Base-by-base conservation (phyloP, 2,329 filamentous ascomycete species). In the Alternaria dauci region DNA sequence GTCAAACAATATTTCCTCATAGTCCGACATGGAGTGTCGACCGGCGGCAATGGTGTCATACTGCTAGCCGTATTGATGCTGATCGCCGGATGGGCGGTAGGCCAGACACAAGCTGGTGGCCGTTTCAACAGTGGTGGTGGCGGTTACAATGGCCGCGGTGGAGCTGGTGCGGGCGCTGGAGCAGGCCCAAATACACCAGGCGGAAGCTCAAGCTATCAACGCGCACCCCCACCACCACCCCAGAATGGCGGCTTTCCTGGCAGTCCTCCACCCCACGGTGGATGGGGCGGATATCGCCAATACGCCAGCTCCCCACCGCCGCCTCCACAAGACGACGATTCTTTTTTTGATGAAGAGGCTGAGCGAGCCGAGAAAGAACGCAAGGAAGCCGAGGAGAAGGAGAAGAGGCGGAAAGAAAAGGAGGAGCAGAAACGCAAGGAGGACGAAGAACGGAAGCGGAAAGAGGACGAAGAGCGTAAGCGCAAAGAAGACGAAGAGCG, bases 1-100 rank as follows among this genome's bases (percentile, higher is more conserved):
- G 83, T 94, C 66, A 88, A 87, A 70, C 81, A 85, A 51, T 96
- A 92, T 91, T 89, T 91, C 80, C 81, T 86, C 36, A 85, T 87
- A 56, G 88, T 93, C 50, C 88, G 89, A 38, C 86, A 91, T 51
- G 78, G 79, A 64, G 71, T 77, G 11, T 69, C 69, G 11, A 67
- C 71, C 8, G 91, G 91, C 5, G 91, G 90, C 48, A 85, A 89
- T 70, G 91, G 90, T 7, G 88, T 96, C 73, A 79, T 90, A 32
- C 79, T 95, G 64, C 81, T 97, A 30, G 84, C 93, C 26, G 78
- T 92, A 14, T 88, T 87, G 6, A 89, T 96, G 26, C 93, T 89
- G 5, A 81, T 95, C 28, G 89, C 87, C 8, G 92, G 91, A 4
- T 97, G 93, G 93, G 87, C 89, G 2, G 82, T 89, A 68, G 91